A percentile compares a stretch with the other conserved stretches of the same genome.
Evolutionary conservation across 2,329 filamentous ascomycete species (phyloP).

Genomic region (Helotiales sp.): DNA sequence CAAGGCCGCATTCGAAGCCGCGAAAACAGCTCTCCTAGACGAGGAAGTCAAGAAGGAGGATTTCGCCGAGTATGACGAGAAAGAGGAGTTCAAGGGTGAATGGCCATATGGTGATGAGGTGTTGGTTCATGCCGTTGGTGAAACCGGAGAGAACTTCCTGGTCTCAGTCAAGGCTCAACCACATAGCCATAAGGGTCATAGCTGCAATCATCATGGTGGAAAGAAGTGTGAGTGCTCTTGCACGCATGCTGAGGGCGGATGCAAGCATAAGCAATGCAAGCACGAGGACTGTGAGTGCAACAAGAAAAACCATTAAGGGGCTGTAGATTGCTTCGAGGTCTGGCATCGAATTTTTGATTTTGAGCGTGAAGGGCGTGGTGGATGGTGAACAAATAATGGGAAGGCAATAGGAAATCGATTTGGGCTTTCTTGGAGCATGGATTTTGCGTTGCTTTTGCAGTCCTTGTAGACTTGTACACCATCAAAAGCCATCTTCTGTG

Average conservation of each 20-base stretch:
- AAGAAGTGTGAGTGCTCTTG: conserved; percentile 3
- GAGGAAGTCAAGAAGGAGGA: conserved; percentile 35
- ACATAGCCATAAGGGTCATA: conserved; percentile 12
- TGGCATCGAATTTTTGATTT: neutral
- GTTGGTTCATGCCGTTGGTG: conserved; percentile 43
- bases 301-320: neutral
- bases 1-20: conserved; percentile 37
- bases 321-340: neutral
- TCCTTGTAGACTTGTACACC: no score
- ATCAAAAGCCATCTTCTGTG: no score
- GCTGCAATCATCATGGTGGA: conserved; percentile 13
- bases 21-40: conserved; percentile 36
- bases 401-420: neutral
- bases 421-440: neutral
- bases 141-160: conserved; percentile 43
- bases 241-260: neutral
- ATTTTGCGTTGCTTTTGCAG: no score
- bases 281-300: conserved; percentile 1
- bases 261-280: neutral
- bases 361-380: neutral
- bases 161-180: conserved; percentile 39
- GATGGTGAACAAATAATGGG: neutral
- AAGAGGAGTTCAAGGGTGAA: conserved; percentile 31
- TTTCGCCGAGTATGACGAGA: conserved; percentile 40
- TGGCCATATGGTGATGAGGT: conserved; percentile 49